Conservation (phyloP, 352 stramenopile species). For the Phytophthora podocarpi region DNA sequence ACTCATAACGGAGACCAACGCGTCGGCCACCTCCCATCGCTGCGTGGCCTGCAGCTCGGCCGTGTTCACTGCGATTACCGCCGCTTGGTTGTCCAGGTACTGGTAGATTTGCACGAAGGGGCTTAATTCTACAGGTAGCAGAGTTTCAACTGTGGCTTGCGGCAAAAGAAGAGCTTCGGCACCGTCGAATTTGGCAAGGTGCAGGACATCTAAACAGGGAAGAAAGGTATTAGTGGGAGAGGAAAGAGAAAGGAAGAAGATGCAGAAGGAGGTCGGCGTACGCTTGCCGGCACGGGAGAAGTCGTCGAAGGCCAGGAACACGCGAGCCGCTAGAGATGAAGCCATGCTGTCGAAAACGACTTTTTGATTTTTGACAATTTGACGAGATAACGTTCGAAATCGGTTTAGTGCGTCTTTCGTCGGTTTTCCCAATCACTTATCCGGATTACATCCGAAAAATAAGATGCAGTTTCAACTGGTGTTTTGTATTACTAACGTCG, state of each 20-base stretch:
- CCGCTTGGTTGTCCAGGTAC: constrained; percentile 25
- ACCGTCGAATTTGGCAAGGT: constrained; percentile 32
- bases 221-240: background rate
- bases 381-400: too few species aligned
- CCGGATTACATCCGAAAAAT: too few species aligned
- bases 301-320: constrained; percentile 75
- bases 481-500: too few species aligned
- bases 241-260: background rate
- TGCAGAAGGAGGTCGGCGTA: constrained; percentile 42
- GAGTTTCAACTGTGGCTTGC: constrained; percentile 1
- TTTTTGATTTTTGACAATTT: too few species aligned
- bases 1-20: constrained; percentile 45
- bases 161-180: constrained; percentile 6
- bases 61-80: constrained; percentile 44
- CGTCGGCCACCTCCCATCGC: constrained; percentile 53
- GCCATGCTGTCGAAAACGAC: constrained; percentile 1
- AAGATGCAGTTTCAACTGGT: too few species aligned
- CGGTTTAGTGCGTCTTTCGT: too few species aligned
- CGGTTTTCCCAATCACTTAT: too few species aligned
- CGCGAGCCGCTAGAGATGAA: constrained; percentile 25
- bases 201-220: constrained; percentile 38
- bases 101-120: constrained; percentile 25
- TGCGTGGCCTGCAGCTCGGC: constrained; percentile 21
- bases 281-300: constrained; percentile 64
- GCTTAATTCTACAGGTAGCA: constrained; percentile 15